These are phyloP conservation scores for Bryum argenteum DNA, from an alignment of 225 moss, liverwort and hornwort species.

Conservation along the genomic window DNA sequence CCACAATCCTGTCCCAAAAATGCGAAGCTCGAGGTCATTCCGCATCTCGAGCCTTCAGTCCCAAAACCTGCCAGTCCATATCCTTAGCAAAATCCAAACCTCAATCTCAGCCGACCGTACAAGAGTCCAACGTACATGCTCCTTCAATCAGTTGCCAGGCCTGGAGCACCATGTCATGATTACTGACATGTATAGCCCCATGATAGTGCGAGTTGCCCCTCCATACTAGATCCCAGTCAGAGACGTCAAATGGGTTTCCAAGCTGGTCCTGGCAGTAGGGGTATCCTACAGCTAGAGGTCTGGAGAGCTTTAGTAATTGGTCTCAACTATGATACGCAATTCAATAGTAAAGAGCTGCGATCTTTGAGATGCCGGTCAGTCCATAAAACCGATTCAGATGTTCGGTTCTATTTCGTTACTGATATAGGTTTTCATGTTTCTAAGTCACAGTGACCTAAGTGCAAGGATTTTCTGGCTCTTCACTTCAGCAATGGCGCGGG, in stretches of 20 bases:
- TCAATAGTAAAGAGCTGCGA: not conserved
- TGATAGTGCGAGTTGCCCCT: not conserved
- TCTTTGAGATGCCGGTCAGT: not conserved
- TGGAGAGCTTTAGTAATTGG: not conserved
- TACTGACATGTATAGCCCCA: conserved; percentile 30
- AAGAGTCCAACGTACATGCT: conserved; percentile 14
- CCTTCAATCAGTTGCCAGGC: conserved; percentile 11
- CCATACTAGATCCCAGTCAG: no score
- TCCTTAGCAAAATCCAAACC: conserved; percentile 34
- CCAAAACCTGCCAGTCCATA: conserved; percentile 22
- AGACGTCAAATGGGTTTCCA: no score
- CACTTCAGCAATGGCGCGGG: conserved; percentile 6
- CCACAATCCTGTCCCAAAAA: conserved; percentile 1
- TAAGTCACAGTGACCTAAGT: conserved; percentile 1
- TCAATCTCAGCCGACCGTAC: conserved; percentile 33
- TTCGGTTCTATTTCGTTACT: not conserved
- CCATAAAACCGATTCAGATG: not conserved
- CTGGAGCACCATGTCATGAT: conserved; percentile 29
- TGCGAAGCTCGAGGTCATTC: conserved; percentile 27
- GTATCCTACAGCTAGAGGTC: no score
- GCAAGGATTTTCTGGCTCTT: not conserved
- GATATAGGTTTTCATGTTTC: not conserved
- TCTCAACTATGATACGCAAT: not conserved
- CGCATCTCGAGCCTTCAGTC: conserved; percentile 15
- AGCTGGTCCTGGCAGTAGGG: no score